A percentile compares a stretch with the other conserved stretches of the same genome.
Evolutionary conservation across 129 eudicot genomes (phyloP).

Genomic region (carrot (Daucus carota)): DH1_v3.0 NC_030387.2:1424001-1424500

Average conservation of each 20-base stretch:
- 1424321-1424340: conserved; percentile 81
- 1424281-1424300: conserved; percentile 54
- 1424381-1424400: conserved; percentile 45
- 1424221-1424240: conserved; percentile 60
- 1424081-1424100: conserved; percentile 63
- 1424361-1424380: conserved; percentile 72
- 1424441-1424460: conserved; percentile 36
- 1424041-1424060: conserved; percentile 25
- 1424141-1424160: conserved; percentile 69
- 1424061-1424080: conserved; percentile 32
- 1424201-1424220: conserved; percentile 60
- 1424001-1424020: conserved; percentile 51
- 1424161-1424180: conserved; percentile 76
- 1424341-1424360: conserved; percentile 60
- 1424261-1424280: conserved; percentile 17
- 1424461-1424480: conserved; percentile 43
- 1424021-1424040: conserved; percentile 35
- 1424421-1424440: conserved; percentile 53
- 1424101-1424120: conserved; percentile 87
- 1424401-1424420: conserved; percentile 27
- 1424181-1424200: conserved; percentile 71
- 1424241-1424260: conserved; percentile 30
- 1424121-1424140: conserved; percentile 61
- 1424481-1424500: conserved; percentile 61
- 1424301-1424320: conserved; percentile 73